These are phyloP conservation scores for Clarireedia sp. DNA, from an alignment of 2,329 filamentous ascomycete genomes.

Conservation along the genomic window DNA sequence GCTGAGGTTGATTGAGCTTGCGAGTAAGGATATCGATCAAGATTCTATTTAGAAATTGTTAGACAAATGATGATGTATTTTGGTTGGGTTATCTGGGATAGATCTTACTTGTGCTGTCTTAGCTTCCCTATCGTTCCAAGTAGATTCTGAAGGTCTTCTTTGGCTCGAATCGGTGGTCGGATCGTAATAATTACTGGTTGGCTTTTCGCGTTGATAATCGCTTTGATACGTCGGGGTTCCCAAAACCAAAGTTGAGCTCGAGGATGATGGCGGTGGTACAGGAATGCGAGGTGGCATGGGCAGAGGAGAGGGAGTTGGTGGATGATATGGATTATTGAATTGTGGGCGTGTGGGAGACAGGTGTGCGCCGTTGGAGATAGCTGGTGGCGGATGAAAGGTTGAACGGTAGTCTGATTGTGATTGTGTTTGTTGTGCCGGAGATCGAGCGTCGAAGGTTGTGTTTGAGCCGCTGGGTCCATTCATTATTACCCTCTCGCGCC, in stretches of 20 bases:
- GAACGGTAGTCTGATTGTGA: slow-evolving; percentile 6
- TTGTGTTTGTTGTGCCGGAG: slow-evolving; percentile 3
- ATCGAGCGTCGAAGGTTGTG: slow-evolving; percentile 1
- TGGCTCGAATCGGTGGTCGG: slow-evolving; percentile 37
- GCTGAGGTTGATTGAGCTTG: slow-evolving; percentile 19
- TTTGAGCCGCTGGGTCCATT: slow-evolving; percentile 11
- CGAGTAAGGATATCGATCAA: slow-evolving; percentile 43
- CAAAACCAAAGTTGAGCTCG: slow-evolving; percentile 19
- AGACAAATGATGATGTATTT: neutral
- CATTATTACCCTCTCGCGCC: slow-evolving; percentile 11
- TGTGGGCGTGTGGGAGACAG: slow-evolving; percentile 24
- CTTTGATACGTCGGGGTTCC: slow-evolving; percentile 23
- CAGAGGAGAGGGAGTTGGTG: slow-evolving; percentile 18
- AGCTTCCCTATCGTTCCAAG: slow-evolving; percentile 23
- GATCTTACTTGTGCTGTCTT: slow-evolving; percentile 27
- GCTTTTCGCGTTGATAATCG: slow-evolving; percentile 34
- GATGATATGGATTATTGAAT: slow-evolving; percentile 27
- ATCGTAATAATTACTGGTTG: slow-evolving; percentile 38
- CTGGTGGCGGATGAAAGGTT: slow-evolving; percentile 1
- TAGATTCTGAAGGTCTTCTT: slow-evolving; percentile 31
- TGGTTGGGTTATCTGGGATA: neutral
- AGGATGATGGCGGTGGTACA: slow-evolving; percentile 3
- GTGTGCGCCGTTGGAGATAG: slow-evolving; percentile 17
- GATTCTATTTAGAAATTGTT: slow-evolving; percentile 32
- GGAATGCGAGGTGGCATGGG: slow-evolving; percentile 25